Evolutionary conservation across 192 early-diverging fungal genomes (phyloP).

Genomic region (Mortierella claussenii): DNA sequence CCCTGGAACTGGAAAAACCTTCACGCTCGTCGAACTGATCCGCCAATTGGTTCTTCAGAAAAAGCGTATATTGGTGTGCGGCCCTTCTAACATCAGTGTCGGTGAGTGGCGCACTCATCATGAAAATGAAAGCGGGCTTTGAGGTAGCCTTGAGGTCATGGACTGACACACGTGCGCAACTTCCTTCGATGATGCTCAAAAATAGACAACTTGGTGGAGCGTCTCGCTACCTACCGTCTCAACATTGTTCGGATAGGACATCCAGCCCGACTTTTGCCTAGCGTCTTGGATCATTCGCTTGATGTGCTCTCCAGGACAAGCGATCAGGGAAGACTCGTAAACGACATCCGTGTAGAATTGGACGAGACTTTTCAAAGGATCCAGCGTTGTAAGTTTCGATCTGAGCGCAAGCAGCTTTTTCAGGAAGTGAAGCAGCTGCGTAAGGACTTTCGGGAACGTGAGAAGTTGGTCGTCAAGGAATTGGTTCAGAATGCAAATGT

Average conservation of each 20-base stretch:
- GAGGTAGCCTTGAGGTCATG: no score
- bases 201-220: slow-evolving; percentile 86
- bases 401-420: slow-evolving; percentile 72
- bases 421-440: slow-evolving; percentile 73
- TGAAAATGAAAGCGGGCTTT: not conserved
- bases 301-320: slow-evolving; percentile 73
- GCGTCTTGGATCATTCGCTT: slow-evolving; percentile 74
- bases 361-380: slow-evolving; percentile 71
- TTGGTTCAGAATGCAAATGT: slow-evolving; percentile 71
- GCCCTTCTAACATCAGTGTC: slow-evolving; percentile 88
- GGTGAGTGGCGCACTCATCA: slow-evolving; percentile 53
- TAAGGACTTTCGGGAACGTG: slow-evolving; percentile 74
- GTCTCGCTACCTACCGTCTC: slow-evolving; percentile 69
- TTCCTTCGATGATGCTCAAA: no score
- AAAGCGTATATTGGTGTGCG: slow-evolving; percentile 85
- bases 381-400: slow-evolving; percentile 69
- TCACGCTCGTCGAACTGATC: slow-evolving; percentile 87
- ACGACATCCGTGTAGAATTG: slow-evolving; percentile 82
- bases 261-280: slow-evolving; percentile 80
- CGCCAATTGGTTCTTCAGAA: slow-evolving; percentile 72
- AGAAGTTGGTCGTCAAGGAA: slow-evolving; percentile 70
- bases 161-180: no score
- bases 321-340: slow-evolving; percentile 77
- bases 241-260: slow-evolving; percentile 86
- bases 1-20: slow-evolving; percentile 92